A percentile compares a stretch with the other conserved stretches of the same genome.
phyloP scores from a whole-genome alignment of 495 filamentous ascomycete genomes.

The Aspergillus cavernicola region DNA sequence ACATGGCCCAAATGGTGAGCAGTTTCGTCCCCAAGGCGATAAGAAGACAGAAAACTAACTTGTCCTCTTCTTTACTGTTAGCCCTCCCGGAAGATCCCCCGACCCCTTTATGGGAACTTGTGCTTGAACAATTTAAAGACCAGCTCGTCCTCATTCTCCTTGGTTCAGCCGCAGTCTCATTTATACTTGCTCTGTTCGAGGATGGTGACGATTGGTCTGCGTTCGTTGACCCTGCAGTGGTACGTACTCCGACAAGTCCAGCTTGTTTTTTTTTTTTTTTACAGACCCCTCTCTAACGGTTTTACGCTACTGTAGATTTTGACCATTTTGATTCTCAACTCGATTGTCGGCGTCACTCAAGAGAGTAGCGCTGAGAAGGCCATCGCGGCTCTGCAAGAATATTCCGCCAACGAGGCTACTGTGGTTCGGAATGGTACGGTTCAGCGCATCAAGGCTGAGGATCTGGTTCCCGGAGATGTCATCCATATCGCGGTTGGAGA shows the following conservation, averaged over 20 bases:
- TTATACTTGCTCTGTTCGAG: constrained; percentile 90
- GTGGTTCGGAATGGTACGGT: constrained; percentile 76
- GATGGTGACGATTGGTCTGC: constrained; percentile 91
- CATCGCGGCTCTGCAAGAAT: constrained; percentile 97
- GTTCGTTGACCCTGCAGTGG: constrained; percentile 96
- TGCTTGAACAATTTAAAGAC: constrained; percentile 98
- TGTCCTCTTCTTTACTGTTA: constrained; percentile 34
- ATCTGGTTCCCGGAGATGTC: constrained; percentile 93
- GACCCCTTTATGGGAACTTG: constrained; percentile 94
- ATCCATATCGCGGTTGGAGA: constrained; percentile 88
- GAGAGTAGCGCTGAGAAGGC: constrained; percentile 98
- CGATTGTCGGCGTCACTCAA: constrained; percentile 95
- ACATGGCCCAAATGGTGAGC: constrained; percentile 83
- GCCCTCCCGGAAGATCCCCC: constrained; percentile 94
- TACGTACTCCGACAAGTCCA: constrained; percentile 39
- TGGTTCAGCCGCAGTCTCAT: constrained; percentile 90
- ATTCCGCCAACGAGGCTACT: constrained; percentile 97
- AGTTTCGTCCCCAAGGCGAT: neutral
- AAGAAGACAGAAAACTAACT: constrained; percentile 2
- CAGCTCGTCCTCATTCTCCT: constrained; percentile 95
- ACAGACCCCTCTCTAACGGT: constrained; percentile 11
- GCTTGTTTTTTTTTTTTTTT: neutral
- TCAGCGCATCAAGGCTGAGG: constrained; percentile 82
- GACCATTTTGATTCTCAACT: constrained; percentile 94
- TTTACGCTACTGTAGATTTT: constrained; percentile 61